Conservation (phyloP, 106 monocot genomes). For the Apostasia shenzhenica region DNA sequence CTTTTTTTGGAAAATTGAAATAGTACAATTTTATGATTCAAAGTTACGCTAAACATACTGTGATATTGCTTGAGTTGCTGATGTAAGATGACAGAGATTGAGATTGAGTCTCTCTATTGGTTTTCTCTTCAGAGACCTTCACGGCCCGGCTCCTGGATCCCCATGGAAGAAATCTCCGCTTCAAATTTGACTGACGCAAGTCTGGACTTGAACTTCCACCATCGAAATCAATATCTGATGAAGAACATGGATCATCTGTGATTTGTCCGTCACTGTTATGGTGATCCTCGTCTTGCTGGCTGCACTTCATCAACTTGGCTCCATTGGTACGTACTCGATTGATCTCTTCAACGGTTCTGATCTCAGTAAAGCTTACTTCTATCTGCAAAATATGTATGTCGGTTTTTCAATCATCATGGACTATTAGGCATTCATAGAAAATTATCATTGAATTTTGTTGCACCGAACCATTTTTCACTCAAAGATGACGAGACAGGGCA, state of each 20-base stretch:
- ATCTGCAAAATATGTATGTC: slow-evolving; percentile 20
- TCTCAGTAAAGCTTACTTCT: slow-evolving; percentile 15
- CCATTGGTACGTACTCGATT: neutral
- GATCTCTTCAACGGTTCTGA: neutral
- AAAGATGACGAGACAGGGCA: too few relatives aligned
- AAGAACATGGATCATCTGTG: slow-evolving; percentile 3
- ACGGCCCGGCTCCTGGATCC: slow-evolving; percentile 19
- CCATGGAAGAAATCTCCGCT: slow-evolving; percentile 25
- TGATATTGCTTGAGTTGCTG: neutral
- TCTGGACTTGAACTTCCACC: slow-evolving; percentile 24
- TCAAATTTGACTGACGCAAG: slow-evolving; percentile 5
- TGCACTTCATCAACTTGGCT: neutral
- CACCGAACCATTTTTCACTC: neutral
- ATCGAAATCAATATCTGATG: slow-evolving; percentile 5
- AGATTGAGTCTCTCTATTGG: neutral
- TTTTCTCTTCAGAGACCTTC: neutral
- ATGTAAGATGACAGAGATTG: neutral
- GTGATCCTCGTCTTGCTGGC: neutral
- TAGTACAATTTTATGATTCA: neutral
- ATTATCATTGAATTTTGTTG: neutral
- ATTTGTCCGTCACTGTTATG: neutral
- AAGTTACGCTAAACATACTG: slow-evolving; percentile 4
- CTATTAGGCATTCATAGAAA: neutral
- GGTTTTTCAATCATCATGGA: neutral
- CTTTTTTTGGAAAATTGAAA: neutral